These are phyloP conservation scores for Kwoniella dendrophila DNA, from an alignment of 768 basidiomycete species.

Conservation along the genomic window DNA sequence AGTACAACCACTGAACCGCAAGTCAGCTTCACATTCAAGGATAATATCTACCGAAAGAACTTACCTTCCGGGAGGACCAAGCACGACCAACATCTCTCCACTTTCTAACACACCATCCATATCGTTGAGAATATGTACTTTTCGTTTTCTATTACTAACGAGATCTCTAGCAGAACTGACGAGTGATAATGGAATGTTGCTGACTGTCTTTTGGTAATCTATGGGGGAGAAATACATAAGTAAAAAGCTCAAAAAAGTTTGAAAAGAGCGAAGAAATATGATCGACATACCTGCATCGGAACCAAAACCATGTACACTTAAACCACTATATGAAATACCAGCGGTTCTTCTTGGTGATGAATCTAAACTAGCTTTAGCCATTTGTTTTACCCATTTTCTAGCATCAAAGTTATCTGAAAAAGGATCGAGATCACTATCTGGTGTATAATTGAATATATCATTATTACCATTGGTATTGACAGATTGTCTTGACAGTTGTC, in stretches of 20 bases:
- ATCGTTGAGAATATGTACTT: conserved; percentile 62
- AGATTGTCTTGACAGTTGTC: conserved; percentile 28
- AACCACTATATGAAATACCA: conserved; percentile 58
- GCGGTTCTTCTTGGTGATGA: conserved; percentile 15
- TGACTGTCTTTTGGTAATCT: conserved; percentile 60
- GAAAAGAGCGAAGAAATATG: neutral
- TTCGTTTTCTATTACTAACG: conserved; percentile 42
- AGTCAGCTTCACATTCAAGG: neutral
- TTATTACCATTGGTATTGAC: neutral
- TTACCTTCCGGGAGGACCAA: conserved; percentile 58
- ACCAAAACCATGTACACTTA: conserved; percentile 55
- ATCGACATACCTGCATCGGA: conserved; percentile 44
- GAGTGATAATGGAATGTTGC: conserved; percentile 51
- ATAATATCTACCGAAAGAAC: conserved; percentile 4
- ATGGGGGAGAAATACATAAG: neutral
- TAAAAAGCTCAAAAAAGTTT: neutral
- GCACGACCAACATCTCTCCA: conserved; percentile 73
- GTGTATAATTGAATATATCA: conserved; percentile 46
- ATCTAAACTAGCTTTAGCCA: conserved; percentile 40
- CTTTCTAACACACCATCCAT: conserved; percentile 70
- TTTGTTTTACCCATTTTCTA: conserved; percentile 53
- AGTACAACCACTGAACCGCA: conserved; percentile 51
- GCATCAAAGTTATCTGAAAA: conserved; percentile 56
- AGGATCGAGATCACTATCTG: conserved; percentile 56
- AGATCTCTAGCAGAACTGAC: conserved; percentile 31